Base-by-base conservation (phyloP, 2,329 filamentous ascomycete species). In the Calonectria pauciramosa region DNA sequence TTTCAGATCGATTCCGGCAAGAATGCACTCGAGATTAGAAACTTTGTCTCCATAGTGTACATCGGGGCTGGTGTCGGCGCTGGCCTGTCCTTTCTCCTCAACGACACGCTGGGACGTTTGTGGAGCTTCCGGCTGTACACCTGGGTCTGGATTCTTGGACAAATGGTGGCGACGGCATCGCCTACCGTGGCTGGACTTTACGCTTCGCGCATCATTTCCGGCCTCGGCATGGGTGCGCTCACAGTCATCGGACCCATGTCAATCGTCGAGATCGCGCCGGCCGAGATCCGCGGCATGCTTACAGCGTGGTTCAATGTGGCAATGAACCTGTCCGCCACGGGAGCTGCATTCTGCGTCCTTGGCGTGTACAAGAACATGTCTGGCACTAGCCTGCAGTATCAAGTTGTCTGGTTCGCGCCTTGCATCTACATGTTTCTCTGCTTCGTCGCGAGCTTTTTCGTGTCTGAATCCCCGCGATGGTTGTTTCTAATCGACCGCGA, bases 81-180 rank as follows among this genome's bases (percentile, higher is more conserved):
- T 26, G 67, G 41, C 76, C 68, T 84, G 4, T 84, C 84, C 7
- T 87, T 85, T 78, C 85, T 86, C 76, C 72, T 86, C 75, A 86
- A 78, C 28, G 76, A 87, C 73, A 79, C 80, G 11, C 79, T 86
- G 26, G 86, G 86, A 1, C 82, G 86, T 2, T 78, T 83, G n/a
- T 86, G 85, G 85, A 84, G 85, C 1, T 81, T 80, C 8, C 82
- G 86, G 1, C 75, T 87, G 1, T 87, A 88, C 76, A 81, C 80
- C 14, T 14, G 72, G 30, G 77, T 85, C 67, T 85, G 80, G 78
- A 81, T 83, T 65, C 73, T 83, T 59, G 84, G 84, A n/a, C 82
- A 85, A 49, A 74, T 86, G 26, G 80, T 85, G 26, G 81, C 83
- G 1, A 82, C 79, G 5, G 79, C 80, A 56, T 77, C 79, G 1